These are phyloP conservation scores for Basipetospora sp. DNA, from an alignment of 2,329 filamentous ascomycete species.

Conservation along the genomic window DNA sequence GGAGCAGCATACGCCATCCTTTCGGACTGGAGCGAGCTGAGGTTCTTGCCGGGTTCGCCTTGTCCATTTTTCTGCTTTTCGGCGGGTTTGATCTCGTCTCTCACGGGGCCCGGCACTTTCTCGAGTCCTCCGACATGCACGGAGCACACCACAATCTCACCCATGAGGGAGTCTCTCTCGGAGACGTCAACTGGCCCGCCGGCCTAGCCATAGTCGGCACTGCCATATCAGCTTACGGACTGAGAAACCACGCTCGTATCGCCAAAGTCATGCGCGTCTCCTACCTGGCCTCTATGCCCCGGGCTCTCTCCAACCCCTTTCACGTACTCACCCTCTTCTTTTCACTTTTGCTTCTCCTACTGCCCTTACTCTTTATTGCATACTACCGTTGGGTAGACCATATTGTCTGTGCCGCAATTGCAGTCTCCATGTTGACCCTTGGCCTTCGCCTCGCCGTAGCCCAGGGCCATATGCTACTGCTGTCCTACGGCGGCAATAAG, in stretches of 20 bases:
- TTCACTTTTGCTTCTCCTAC: slow-evolving; percentile 61
- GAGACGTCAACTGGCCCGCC: slow-evolving; percentile 68
- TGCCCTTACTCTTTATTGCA: slow-evolving; percentile 68
- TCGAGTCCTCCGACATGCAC: slow-evolving; percentile 44
- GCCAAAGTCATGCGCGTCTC: slow-evolving; percentile 79
- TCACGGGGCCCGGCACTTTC: slow-evolving; percentile 82
- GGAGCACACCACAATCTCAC: slow-evolving; percentile 24
- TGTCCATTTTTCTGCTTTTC: slow-evolving; percentile 92
- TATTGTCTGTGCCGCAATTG: slow-evolving; percentile 65
- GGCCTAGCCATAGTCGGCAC: slow-evolving; percentile 71
- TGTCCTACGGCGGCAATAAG: slow-evolving; percentile 54
- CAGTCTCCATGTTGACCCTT: slow-evolving; percentile 74
- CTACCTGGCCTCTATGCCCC: slow-evolving; percentile 67
- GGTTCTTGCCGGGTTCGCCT: slow-evolving; percentile 85
- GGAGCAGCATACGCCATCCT: slow-evolving; percentile 80
- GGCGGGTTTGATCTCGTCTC: slow-evolving; percentile 92
- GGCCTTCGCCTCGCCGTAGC: slow-evolving; percentile 72
- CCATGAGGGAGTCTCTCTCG: slow-evolving; percentile 49
- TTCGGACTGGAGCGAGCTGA: slow-evolving; percentile 87
- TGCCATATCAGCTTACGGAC: slow-evolving; percentile 67
- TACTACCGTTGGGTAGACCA: slow-evolving; percentile 67
- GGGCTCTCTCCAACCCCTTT: slow-evolving; percentile 82
- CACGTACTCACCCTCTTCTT: slow-evolving; percentile 89
- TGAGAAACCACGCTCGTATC: slow-evolving; percentile 84
- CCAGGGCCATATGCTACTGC: slow-evolving; percentile 85